Base-by-base conservation (phyloP, 306 rosid genomes). In the Biancaea sappan region DNA sequence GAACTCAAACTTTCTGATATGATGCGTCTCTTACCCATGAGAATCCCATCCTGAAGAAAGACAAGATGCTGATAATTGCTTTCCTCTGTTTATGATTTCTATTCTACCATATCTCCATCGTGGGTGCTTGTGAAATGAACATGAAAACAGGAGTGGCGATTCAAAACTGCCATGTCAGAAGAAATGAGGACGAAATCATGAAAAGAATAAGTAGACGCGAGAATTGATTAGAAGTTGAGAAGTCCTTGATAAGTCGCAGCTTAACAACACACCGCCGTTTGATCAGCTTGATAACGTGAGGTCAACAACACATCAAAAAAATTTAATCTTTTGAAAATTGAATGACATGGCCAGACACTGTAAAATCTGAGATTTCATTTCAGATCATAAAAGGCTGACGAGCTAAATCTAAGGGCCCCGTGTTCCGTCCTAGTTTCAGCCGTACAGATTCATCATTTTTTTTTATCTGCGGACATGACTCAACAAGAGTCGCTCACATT, bases 391-490 rank as follows among this genome's bases (percentile, higher is more conserved):
- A 18, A 46, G 44, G 22, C 26, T 43, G 48, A 43, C 7, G 5
- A 25, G 21, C 7, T 59, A 59, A 37, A 37, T 4, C 6, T 2
- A 12, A 15, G 40, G 40, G 19, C 43, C 43, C 21, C 3, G 40
- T 14, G 80, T 63, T 71, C 53, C 18, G 21, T 69, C 77, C 73
- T 60, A 34, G 28, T 62, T 52, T 18, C 48, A 38, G 61, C 63
- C 31, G 63, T 34, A 16, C 11, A 62, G 8, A 50, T 18, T 68
- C 80, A 65, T n/a, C 41, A 38, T 78, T 26, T 48, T 69, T 64
- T 56, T 26, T 48, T 69, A 57, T 56, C 76, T 34, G 48, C 50
- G 37, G 85, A 77, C 70, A 74, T 64, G 79, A 84, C 79, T 74
- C 66, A 22, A 77, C 81, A 5, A 54, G 51, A 66, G 61, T 37